Percentiles rank a stretch among this genome's conserved stretches.
These are phyloP conservation scores for Fusarium oxysporum DNA, from an alignment of 2,329 filamentous ascomycete genomes.

Conservation along the genomic window DNA sequence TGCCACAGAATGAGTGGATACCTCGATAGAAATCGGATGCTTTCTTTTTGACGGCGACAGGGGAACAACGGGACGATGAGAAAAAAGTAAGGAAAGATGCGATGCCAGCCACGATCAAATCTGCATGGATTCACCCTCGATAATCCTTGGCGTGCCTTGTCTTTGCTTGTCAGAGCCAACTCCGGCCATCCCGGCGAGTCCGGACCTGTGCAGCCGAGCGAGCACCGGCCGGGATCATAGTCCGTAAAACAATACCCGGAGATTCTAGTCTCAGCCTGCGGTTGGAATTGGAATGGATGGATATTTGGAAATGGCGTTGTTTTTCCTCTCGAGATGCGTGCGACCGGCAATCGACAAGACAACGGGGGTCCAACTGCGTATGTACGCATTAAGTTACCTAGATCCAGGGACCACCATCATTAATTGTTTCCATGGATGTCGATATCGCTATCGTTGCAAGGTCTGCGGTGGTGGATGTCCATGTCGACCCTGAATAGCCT, in stretches of 20 bases:
- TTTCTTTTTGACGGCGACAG: constrained; percentile 11
- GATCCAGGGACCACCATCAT: background rate
- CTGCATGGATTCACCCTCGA: background rate
- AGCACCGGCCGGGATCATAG: constrained; percentile 29
- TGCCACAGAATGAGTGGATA: constrained; percentile 15
- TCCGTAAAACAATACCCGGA: constrained; percentile 23
- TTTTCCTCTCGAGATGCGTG: constrained; percentile 23
- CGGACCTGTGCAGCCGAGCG: constrained; percentile 36
- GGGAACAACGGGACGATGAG: constrained; percentile 15
- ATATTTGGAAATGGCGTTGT: constrained; percentile 30
- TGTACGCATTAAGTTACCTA: background rate
- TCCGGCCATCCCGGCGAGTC: constrained; percentile 21
- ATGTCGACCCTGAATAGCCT: constrained; percentile 1
- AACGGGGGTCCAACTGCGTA: constrained; percentile 20
- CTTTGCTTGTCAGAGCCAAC: background rate
- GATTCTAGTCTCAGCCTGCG: constrained; percentile 6
- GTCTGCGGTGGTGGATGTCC: constrained; percentile 16
- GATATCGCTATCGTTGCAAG: background rate
- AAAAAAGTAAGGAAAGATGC: constrained; percentile 10
- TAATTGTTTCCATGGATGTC: background rate
- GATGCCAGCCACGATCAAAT: constrained; percentile 21
- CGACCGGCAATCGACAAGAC: constrained; percentile 21
- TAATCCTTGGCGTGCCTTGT: background rate
- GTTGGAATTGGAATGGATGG: constrained; percentile 8
- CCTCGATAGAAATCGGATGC: constrained; percentile 25